Evolutionary conservation across 768 basidiomycete species (phyloP).

Genomic region (Grammothele lineata): DNA sequence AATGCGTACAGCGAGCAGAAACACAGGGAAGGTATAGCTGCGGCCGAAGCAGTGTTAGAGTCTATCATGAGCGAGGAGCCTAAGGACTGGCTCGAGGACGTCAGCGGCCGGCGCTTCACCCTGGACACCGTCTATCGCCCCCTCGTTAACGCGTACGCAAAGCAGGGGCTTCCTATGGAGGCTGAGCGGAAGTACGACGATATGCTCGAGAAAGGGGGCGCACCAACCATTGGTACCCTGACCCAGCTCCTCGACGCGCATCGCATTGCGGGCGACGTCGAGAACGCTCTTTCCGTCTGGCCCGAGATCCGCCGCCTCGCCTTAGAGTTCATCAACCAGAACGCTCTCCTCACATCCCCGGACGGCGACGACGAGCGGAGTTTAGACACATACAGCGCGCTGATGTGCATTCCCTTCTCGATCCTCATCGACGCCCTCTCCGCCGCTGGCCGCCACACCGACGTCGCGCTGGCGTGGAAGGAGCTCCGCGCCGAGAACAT

Average conservation of each 20-base stretch:
- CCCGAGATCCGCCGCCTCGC: constrained; percentile 60
- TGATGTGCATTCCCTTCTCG: constrained; percentile 76
- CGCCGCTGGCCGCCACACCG: constrained; percentile 50
- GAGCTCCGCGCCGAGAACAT: constrained; percentile 59
- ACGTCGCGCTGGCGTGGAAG: constrained; percentile 67
- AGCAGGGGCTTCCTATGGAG: constrained; percentile 39
- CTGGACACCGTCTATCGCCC: constrained; percentile 59
- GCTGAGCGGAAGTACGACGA: constrained; percentile 56
- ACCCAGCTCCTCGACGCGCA: constrained; percentile 70
- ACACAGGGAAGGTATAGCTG: constrained; percentile 44
- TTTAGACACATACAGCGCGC: constrained; percentile 34
- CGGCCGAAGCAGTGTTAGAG: constrained; percentile 65
- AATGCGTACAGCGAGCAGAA: constrained; percentile 51
- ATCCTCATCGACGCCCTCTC: constrained; percentile 79
- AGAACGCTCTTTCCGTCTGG: constrained; percentile 63
- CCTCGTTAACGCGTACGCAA: constrained; percentile 50
- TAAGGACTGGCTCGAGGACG: constrained; percentile 34
- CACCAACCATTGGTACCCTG: constrained; percentile 56
- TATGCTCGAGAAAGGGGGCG: constrained; percentile 48
- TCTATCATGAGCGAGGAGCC: constrained; percentile 33
- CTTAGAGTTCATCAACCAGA: constrained; percentile 33
- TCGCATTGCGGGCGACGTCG: constrained; percentile 50
- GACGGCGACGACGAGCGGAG: not conserved
- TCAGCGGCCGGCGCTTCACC: constrained; percentile 37
- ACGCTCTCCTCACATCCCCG: constrained; percentile 29